Percentiles rank a stretch among this genome's conserved stretches.
These are phyloP conservation scores for Colletotrichum sp. DNA, from an alignment of 2,329 filamentous ascomycete species.

Conservation along the genomic window DNA sequence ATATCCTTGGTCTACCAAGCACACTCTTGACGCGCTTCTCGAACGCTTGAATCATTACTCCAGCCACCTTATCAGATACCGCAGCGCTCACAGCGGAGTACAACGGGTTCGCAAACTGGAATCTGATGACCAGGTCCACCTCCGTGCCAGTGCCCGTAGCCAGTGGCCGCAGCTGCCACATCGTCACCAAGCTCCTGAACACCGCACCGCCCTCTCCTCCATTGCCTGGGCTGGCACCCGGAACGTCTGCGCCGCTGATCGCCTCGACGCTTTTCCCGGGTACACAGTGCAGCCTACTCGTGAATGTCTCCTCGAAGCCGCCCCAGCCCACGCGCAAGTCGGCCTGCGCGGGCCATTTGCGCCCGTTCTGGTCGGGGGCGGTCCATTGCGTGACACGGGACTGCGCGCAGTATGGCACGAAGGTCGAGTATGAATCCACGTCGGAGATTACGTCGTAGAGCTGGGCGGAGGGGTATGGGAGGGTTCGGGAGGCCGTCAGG, in stretches of 20 bases:
- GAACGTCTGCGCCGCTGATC: slow-evolving; percentile 65
- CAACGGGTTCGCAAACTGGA: slow-evolving; percentile 86
- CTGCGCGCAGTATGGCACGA: slow-evolving; percentile 88
- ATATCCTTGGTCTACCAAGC: slow-evolving; percentile 34
- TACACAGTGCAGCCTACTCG: slow-evolving; percentile 78
- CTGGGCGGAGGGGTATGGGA: slow-evolving; percentile 73
- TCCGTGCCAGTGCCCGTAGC: slow-evolving; percentile 57
- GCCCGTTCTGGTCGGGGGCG: slow-evolving; percentile 49
- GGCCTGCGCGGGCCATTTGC: slow-evolving; percentile 73
- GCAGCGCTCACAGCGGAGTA: slow-evolving; percentile 83
- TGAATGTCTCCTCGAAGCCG: slow-evolving; percentile 83
- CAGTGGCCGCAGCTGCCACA: slow-evolving; percentile 67
- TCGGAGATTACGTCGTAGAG: slow-evolving; percentile 91
- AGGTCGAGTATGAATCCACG: slow-evolving; percentile 80
- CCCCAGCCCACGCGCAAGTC: slow-evolving; percentile 87
- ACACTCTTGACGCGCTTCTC: slow-evolving; percentile 76
- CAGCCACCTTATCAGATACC: slow-evolving; percentile 83
- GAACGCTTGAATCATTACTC: slow-evolving; percentile 92
- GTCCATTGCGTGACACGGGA: slow-evolving; percentile 82
- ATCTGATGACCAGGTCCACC: slow-evolving; percentile 78
- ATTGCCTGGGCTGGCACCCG: slow-evolving; percentile 25
- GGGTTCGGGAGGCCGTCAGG: slow-evolving; percentile 74
- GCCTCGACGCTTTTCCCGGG: slow-evolving; percentile 78
- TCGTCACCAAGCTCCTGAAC: slow-evolving; percentile 72
- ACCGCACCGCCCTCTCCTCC: slow-evolving; percentile 44